phyloP scores from a whole-genome alignment of 805 yeast species.

The Phaffomyces opuntiae region DNA sequence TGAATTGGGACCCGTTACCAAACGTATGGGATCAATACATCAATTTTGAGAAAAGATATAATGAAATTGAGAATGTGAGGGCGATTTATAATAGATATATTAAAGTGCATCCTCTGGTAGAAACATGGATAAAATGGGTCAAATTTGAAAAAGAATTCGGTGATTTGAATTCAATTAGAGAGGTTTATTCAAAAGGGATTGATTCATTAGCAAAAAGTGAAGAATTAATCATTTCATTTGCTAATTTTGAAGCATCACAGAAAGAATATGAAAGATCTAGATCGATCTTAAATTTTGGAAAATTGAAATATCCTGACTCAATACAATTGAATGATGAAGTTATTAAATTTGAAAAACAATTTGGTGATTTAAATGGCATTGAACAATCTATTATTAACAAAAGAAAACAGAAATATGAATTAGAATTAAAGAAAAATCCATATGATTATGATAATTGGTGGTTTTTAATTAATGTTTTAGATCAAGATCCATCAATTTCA shows the following conservation, averaged over 20 bases:
- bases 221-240: slow-evolving; percentile 46
- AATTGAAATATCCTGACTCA: slow-evolving; percentile 36
- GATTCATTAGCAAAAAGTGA: slow-evolving; percentile 38
- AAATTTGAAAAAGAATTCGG: slow-evolving; percentile 57
- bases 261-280: slow-evolving; percentile 58
- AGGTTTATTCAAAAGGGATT: slow-evolving; percentile 60
- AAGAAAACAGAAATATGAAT: slow-evolving; percentile 50
- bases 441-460: slow-evolving; percentile 79
- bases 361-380: slow-evolving; percentile 49
- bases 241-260: slow-evolving; percentile 60
- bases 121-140: slow-evolving; percentile 72
- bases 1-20: slow-evolving; percentile 61
- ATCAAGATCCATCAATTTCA: slow-evolving; percentile 23
- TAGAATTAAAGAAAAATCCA: slow-evolving; percentile 38
- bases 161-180: slow-evolving; percentile 40
- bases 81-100: slow-evolving; percentile 52
- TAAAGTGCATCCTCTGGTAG: slow-evolving; percentile 40
- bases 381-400: slow-evolving; percentile 46
- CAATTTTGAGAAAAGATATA: slow-evolving; percentile 64
- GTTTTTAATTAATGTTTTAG: slow-evolving; percentile 51
- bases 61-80: slow-evolving; percentile 50
- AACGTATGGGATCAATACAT: slow-evolving; percentile 73
- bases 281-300: slow-evolving; percentile 46
- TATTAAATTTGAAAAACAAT: slow-evolving; percentile 57
- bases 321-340: slow-evolving; percentile 34